phyloP scores from a whole-genome alignment of 1,284 basidiomycete species.

The Trichosporon asahii region DNA sequence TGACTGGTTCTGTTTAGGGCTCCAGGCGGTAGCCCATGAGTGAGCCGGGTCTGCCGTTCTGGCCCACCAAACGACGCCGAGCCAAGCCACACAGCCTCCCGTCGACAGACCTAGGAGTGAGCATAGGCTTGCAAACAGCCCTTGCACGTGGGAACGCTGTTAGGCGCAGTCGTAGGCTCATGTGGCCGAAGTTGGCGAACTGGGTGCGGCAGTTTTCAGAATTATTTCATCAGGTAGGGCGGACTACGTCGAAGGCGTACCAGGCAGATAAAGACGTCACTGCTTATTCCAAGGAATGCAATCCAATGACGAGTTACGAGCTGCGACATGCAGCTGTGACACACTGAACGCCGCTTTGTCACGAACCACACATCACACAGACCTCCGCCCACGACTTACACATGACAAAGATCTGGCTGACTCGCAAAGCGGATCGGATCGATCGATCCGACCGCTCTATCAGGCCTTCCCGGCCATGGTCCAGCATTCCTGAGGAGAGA shows the following conservation, averaged over 20 bases:
- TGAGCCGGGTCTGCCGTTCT: no score
- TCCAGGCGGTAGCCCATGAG: not conserved
- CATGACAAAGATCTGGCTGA: not conserved
- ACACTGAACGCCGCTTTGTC: not conserved
- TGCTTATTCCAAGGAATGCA: not conserved
- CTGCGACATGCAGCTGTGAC: not conserved
- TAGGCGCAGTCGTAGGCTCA: not conserved
- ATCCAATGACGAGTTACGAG: not conserved
- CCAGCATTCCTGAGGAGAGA: not conserved
- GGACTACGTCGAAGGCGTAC: not conserved
- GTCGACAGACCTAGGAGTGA: no score
- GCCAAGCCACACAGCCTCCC: no score
- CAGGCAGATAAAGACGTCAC: not conserved
- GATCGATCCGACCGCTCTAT: constrained; percentile 1
- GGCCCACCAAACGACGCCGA: no score
- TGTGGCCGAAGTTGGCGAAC: not conserved
- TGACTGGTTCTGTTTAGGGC: not conserved
- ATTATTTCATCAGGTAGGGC: not conserved
- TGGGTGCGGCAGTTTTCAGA: not conserved
- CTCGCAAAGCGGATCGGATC: not conserved
- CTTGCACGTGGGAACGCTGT: not conserved
- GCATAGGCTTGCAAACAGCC: not conserved
- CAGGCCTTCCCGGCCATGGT: not conserved
- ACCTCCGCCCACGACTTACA: not conserved
- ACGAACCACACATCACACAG: not conserved